Percentiles rank a stretch among this genome's conserved stretches.
phyloP scores from a whole-genome alignment of 2,329 filamentous ascomycete species.

The Colletotrichum sp. region DNA sequence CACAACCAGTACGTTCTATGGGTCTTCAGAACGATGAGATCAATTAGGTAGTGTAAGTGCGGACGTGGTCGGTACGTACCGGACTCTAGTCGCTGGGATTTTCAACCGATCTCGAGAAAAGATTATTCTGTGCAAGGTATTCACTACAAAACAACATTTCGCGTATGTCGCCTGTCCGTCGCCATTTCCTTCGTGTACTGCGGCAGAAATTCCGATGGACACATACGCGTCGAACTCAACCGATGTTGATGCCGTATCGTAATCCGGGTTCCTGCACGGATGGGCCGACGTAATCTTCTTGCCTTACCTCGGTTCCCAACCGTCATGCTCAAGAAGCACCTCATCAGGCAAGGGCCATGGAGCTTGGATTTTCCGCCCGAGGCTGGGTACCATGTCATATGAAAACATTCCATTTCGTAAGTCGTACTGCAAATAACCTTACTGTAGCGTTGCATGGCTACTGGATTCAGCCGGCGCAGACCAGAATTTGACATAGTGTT shows the following conservation, averaged over 20 bases:
- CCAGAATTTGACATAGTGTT: not conserved
- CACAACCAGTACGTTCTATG: not conserved
- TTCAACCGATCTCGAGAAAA: not conserved
- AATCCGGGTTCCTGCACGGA: not conserved
- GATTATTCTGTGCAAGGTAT: not conserved
- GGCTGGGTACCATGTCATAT: not conserved
- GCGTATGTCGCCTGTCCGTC: not conserved
- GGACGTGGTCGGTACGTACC: not conserved
- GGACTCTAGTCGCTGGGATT: not conserved
- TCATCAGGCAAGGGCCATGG: not conserved
- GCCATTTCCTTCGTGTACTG: not conserved
- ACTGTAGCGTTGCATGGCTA: not conserved
- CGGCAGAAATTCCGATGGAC: not conserved
- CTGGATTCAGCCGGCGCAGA: constrained; percentile 1
- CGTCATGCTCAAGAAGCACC: not conserved
- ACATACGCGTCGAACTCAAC: not conserved
- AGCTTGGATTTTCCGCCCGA: not conserved
- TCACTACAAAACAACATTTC: not conserved
- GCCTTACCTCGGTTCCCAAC: not conserved
- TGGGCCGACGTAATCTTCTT: not conserved
- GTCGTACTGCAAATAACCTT: not conserved
- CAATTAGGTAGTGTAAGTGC: not conserved
- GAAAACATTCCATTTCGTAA: not conserved
- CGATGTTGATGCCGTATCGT: not conserved
- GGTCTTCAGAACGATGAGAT: not conserved